These are phyloP conservation scores for Colletotrichum scovillei DNA, from an alignment of 2,329 filamentous ascomycete species.

Conservation along the genomic window DNA sequence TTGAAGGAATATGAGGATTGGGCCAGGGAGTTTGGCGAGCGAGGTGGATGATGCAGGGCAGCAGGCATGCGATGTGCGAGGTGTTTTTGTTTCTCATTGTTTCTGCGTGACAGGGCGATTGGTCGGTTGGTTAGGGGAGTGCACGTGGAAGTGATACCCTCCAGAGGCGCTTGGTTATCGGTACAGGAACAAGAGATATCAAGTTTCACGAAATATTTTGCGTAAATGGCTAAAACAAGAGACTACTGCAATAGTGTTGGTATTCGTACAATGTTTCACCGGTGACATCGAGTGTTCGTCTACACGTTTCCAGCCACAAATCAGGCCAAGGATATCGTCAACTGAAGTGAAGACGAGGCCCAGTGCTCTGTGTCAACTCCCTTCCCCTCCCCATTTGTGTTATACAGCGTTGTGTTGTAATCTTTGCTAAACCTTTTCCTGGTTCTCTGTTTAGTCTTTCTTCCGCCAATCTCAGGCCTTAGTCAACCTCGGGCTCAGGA, in stretches of 20 bases:
- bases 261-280: background rate
- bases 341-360: background rate
- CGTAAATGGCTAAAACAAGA: background rate
- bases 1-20: conserved; percentile 93
- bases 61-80: too few relatives aligned
- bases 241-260: background rate
- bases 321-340: background rate
- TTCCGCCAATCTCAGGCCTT: background rate
- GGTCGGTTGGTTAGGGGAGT: background rate
- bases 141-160: conserved; percentile 1
- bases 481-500: conserved; percentile 4
- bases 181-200: background rate
- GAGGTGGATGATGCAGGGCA: conserved; percentile 73
- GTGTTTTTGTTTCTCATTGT: background rate
- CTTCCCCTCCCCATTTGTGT: background rate
- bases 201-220: background rate
- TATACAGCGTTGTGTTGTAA: conserved; percentile 7
- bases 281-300: background rate
- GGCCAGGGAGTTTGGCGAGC: conserved; percentile 92
- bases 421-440: background rate
- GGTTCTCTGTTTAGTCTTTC: background rate
- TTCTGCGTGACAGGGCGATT: background rate
- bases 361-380: background rate
- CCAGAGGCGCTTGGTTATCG: background rate
- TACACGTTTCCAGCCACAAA: background rate